phyloP scores from a whole-genome alignment of 2,329 filamentous ascomycete species.

The Sclerotiophoma versabilis region DNA sequence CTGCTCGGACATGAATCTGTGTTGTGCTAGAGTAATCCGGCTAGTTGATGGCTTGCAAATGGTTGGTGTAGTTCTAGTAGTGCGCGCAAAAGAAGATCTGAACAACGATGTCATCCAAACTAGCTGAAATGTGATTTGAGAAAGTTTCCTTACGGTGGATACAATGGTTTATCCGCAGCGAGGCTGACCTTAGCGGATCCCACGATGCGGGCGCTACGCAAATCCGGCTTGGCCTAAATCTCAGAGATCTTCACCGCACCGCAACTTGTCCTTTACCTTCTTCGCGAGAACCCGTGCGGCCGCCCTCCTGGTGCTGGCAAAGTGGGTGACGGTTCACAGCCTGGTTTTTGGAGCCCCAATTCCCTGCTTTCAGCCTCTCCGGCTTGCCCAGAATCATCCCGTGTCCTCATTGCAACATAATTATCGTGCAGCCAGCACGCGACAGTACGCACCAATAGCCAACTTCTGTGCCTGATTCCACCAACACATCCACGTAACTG shows the following conservation, averaged over 20 bases:
- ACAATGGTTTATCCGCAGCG: constrained; percentile 6
- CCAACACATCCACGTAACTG: constrained; percentile 22
- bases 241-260: constrained; percentile 17
- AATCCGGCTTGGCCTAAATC: constrained; percentile 16
- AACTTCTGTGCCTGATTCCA: constrained; percentile 35
- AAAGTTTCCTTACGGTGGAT: constrained; percentile 16
- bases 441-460: constrained; percentile 44
- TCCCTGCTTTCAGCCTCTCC: constrained; percentile 2
- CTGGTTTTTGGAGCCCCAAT: not conserved
- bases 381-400: constrained; percentile 15
- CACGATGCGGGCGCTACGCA: constrained; percentile 27
- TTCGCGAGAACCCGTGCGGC: constrained; percentile 3
- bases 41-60: not conserved
- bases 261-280: constrained; percentile 31
- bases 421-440: constrained; percentile 43
- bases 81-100: not conserved
- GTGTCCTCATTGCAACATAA: constrained; percentile 15
- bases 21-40: not conserved
- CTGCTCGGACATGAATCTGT: constrained; percentile 39
- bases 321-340: constrained; percentile 6
- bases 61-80: not conserved
- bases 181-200: constrained; percentile 13
- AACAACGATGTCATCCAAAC: constrained; percentile 28
- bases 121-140: constrained; percentile 10
- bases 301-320: constrained; percentile 10